These are phyloP conservation scores for Ogataea degrootiae DNA, from an alignment of 805 yeast genomes.

Conservation along the genomic window DNA sequence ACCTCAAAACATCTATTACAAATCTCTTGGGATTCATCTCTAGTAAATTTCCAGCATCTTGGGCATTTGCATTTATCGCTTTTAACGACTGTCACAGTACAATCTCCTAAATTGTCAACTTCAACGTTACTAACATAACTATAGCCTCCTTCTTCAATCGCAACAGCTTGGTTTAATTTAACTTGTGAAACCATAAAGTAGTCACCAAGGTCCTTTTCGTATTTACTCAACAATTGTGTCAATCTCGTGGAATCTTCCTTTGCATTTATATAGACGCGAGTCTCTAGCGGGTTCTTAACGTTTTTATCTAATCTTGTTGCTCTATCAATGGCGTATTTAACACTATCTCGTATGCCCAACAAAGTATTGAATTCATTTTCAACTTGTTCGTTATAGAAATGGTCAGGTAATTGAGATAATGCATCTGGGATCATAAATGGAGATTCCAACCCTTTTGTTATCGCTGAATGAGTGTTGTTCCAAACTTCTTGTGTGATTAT, in stretches of 20 bases:
- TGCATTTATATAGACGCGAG: constrained; percentile 37
- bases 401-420: constrained; percentile 34
- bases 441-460: constrained; percentile 29
- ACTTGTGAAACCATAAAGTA: constrained; percentile 63
- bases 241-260: constrained; percentile 4
- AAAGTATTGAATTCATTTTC: constrained; percentile 42
- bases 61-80: constrained; percentile 64
- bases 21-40: constrained; percentile 45
- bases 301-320: constrained; percentile 48
- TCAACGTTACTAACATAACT: constrained; percentile 28
- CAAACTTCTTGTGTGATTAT: constrained; percentile 84
- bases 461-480: constrained; percentile 45
- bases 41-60: constrained; percentile 84
- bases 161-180: constrained; percentile 22
- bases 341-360: constrained; percentile 42
- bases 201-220: constrained; percentile 46
- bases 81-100: constrained; percentile 35
- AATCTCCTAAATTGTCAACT: constrained; percentile 24
- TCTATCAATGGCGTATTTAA: constrained; percentile 49
- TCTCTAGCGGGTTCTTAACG: constrained; percentile 59
- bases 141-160: constrained; percentile 8
- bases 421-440: constrained; percentile 41
- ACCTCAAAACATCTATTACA: constrained; percentile 63
- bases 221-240: constrained; percentile 16
- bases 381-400: constrained; percentile 31